Conservation (phyloP, 169 alveolate genomes). For the Babesia sp. region DNA sequence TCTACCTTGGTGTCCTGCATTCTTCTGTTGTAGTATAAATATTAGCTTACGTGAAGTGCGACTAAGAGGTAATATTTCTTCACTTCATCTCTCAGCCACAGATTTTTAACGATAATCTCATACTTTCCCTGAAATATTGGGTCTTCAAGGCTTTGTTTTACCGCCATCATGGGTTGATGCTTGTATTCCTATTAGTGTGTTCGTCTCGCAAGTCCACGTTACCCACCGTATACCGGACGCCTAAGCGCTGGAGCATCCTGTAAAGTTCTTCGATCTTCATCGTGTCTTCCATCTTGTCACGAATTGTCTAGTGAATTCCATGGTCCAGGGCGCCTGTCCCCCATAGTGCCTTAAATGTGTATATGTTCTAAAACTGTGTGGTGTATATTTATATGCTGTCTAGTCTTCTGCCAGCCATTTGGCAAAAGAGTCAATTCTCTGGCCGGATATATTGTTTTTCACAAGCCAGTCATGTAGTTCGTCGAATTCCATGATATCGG, state of each 20-base stretch:
- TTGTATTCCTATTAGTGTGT: conserved; percentile 22
- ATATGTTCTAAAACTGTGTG: too few relatives aligned
- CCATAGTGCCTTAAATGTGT: conserved; percentile 5
- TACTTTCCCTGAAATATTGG: conserved; percentile 33
- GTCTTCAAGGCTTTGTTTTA: conserved; percentile 47
- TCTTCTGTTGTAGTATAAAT: not conserved
- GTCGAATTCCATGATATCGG: conserved; percentile 50
- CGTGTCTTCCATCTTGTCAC: conserved; percentile 27
- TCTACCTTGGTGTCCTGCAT: conserved; percentile 65
- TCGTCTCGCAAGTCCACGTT: not conserved
- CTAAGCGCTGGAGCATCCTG: conserved; percentile 52
- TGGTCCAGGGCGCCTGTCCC: not conserved
- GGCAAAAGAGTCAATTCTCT: conserved; percentile 40
- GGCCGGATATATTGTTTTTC: conserved; percentile 15
- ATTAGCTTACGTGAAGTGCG: conserved; percentile 50
- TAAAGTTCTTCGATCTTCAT: conserved; percentile 41
- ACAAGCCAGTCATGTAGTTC: conserved; percentile 31
- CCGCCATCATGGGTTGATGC: conserved; percentile 47
- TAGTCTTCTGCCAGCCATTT: conserved; percentile 54
- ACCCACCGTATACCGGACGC: conserved; percentile 47
- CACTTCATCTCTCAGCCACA: conserved; percentile 49
- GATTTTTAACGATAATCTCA: conserved; percentile 34
- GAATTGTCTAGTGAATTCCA: not conserved
- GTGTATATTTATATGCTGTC: not conserved
- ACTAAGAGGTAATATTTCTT: conserved; percentile 50